phyloP scores from a whole-genome alignment of 2,329 filamentous ascomycete species.

The Xylaria multiplex region DNA sequence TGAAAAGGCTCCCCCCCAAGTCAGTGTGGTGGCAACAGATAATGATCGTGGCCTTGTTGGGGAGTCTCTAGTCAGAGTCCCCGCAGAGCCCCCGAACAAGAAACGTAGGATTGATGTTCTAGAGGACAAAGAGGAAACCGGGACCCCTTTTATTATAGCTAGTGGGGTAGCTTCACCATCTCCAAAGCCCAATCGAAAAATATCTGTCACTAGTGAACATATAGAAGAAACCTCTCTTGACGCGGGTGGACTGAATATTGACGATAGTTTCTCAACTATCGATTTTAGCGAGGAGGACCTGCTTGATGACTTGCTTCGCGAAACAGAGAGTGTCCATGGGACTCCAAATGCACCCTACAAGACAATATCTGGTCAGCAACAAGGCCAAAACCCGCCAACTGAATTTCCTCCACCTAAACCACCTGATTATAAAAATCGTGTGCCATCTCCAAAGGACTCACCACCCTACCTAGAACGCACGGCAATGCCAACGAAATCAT shows the following conservation, averaged over 20 bases:
- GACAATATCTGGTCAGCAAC: constrained; percentile 5
- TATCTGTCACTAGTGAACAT: not conserved
- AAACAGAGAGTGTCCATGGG: constrained; percentile 6
- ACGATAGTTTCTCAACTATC: constrained; percentile 25
- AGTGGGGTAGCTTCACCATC: not conserved
- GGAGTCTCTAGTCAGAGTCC: not conserved
- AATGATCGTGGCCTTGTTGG: not conserved
- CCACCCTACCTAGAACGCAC: not conserved
- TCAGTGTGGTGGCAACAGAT: not conserved
- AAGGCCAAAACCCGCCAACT: constrained; percentile 14
- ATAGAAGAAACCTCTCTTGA: not conserved
- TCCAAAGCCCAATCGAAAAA: constrained; percentile 1
- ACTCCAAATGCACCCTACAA: not conserved
- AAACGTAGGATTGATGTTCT: constrained; percentile 23
- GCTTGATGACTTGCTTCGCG: constrained; percentile 24
- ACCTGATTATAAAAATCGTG: constrained; percentile 4
- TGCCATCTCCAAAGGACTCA: constrained; percentile 6
- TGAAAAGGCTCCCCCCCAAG: not conserved
- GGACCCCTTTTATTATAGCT: not conserved
- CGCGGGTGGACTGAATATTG: not conserved
- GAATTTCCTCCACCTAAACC: constrained; percentile 22
- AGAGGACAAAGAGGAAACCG: not conserved
- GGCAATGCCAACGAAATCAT: not conserved
- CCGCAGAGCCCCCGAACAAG: constrained; percentile 24
- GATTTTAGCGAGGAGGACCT: constrained; percentile 30